These are phyloP conservation scores for Lobosporangium transversale DNA, from an alignment of 192 early-diverging fungal species.

Conservation along the genomic window DNA sequence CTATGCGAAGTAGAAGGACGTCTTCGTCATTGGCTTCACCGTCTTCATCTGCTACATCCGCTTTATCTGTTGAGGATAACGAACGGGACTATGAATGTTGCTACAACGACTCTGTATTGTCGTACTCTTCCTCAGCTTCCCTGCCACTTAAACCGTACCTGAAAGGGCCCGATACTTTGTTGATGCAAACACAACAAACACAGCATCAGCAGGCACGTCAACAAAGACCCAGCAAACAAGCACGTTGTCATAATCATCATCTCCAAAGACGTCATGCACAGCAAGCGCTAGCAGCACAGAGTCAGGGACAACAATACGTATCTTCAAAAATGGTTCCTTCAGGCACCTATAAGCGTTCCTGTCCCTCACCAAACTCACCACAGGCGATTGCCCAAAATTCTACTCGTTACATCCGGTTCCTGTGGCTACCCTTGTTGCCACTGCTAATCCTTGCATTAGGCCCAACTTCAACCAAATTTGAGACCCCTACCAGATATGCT, in stretches of 20 bases:
- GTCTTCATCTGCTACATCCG: constrained; percentile 1
- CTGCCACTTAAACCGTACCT: background rate
- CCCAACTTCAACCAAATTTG: constrained; percentile 43
- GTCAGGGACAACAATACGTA: background rate
- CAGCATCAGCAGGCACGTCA: constrained; percentile 1
- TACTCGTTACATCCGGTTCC: constrained; percentile 36
- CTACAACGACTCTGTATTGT: constrained; percentile 1
- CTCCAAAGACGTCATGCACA: background rate
- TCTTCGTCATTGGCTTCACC: background rate
- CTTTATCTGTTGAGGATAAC: background rate
- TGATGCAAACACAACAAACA: background rate
- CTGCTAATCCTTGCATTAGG: constrained; percentile 39
- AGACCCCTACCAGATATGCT: constrained; percentile 29
- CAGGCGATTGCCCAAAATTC: constrained; percentile 38
- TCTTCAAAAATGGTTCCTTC: constrained; percentile 6
- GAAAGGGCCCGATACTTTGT: background rate
- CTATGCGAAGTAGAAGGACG: constrained; percentile 5
- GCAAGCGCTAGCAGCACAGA: constrained; percentile 7
- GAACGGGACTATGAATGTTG: background rate
- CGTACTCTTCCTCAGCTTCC: constrained; percentile 21
- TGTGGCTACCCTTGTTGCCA: constrained; percentile 36
- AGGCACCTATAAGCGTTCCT: background rate
- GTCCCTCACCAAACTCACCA: constrained; percentile 18
- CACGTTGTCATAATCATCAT: background rate
- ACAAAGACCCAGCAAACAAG: background rate